Conservation (phyloP, 495 filamentous ascomycete species). For the Bacidia gigantensis region DNA sequence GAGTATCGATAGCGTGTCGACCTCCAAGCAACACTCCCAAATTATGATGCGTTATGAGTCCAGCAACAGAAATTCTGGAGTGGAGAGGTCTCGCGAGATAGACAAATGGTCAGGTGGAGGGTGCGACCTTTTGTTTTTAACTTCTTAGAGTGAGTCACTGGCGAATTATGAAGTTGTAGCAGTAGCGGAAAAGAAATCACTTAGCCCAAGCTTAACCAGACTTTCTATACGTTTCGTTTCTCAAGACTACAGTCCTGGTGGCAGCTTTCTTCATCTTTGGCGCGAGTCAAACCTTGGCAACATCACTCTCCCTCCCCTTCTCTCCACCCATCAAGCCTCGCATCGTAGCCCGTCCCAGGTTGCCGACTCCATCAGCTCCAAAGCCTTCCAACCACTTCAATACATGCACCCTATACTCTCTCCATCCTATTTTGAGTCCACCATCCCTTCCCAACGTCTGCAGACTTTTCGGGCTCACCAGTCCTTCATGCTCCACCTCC, state of each 20-base stretch:
- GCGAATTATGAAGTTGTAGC: slow-evolving; percentile 6
- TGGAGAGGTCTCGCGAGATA: not conserved
- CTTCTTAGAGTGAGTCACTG: slow-evolving; percentile 1
- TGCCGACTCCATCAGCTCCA: slow-evolving; percentile 51
- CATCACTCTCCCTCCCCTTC: slow-evolving; percentile 2
- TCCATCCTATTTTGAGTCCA: slow-evolving; percentile 54
- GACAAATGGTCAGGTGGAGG: not conserved
- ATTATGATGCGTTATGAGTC: not conserved
- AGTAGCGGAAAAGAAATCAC: slow-evolving; percentile 5
- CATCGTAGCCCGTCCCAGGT: slow-evolving; percentile 76
- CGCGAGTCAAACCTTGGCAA: not conserved
- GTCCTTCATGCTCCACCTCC: slow-evolving; percentile 51
- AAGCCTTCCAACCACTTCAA: slow-evolving; percentile 52
- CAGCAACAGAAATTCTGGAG: not conserved
- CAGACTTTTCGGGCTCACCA: slow-evolving; percentile 57
- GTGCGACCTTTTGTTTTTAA: slow-evolving; percentile 1
- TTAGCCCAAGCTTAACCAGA: not conserved
- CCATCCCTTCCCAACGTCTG: slow-evolving; percentile 49
- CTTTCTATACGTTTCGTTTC: not conserved
- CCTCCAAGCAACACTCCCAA: not conserved
- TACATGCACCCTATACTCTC: slow-evolving; percentile 63
- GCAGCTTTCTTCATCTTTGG: not conserved
- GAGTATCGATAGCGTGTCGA: not conserved
- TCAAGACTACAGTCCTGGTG: not conserved
- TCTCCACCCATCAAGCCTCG: slow-evolving; percentile 31